These are phyloP conservation scores for Oenanthe sinensis DNA, from an alignment of 129 eudicot species.

Conservation along the genomic window DNA sequence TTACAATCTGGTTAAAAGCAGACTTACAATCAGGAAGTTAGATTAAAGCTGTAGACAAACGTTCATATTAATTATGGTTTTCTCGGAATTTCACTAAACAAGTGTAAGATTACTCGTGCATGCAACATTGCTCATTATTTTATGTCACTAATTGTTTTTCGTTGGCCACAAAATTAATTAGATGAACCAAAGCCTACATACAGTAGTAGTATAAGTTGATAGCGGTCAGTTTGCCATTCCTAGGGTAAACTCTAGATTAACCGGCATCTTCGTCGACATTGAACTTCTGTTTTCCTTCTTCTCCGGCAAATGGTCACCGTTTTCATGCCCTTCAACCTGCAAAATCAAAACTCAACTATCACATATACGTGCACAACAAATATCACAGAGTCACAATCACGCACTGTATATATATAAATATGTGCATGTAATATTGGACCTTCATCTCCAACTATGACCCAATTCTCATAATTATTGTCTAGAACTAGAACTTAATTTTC, in stretches of 20 bases:
- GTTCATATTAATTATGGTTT: background rate
- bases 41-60: too few species aligned
- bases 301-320: background rate
- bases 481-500: too few species aligned
- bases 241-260: conserved; percentile 2
- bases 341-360: background rate
- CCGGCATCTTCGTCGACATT: background rate
- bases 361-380: background rate
- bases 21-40: too few species aligned
- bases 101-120: background rate
- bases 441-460: too few species aligned
- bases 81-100: background rate
- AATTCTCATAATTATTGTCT: too few species aligned
- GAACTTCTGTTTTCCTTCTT: background rate
- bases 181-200: background rate
- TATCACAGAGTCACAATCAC: background rate
- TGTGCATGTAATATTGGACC: background rate
- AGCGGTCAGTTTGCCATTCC: background rate
- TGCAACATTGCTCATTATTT: background rate
- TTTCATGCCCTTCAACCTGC: background rate
- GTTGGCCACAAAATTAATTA: background rate
- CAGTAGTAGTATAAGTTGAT: background rate
- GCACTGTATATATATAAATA: too few species aligned
- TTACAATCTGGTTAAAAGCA: too few species aligned
- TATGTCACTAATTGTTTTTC: background rate